Evolutionary conservation across 169 alveolate genomes (phyloP), one percentile per base, ranked within the genome.

Genomic region (Babesia divergens): DNA sequence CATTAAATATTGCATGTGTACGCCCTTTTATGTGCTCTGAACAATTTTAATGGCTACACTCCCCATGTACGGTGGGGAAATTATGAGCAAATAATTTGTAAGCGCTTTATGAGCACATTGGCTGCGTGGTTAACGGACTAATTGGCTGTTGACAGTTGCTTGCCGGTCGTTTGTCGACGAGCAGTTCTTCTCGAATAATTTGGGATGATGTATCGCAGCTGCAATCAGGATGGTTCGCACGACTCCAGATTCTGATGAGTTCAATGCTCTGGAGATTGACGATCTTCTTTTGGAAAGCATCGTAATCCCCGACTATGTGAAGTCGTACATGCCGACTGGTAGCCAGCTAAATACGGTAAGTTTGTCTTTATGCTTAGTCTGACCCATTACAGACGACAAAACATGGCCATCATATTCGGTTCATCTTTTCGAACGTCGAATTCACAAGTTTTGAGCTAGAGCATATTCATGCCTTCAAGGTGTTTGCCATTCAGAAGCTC

Each of bases 361-460:
- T 53, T 26, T 31, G n/a, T 20, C 26, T 0, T 14, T 47, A 13
- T 5, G 13, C 9, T 20, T 1, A 32, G 16, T 56, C 16, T n/a
- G 0, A 49, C 11, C 2, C 40, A 16, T 7, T 79, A 60, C 59
- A 82, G 84, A 81, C 66, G 31, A 74, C 77, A 9, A 82, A 77
- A 58, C 46, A 76, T n/a, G 89, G 81, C 9, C 74, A 80, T 34
- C 74, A 83, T 28, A 32, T 86, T 54, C 74, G 92, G 38, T 86
- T 66, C 54, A 86, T 86, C n/a, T 86, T 76, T 29, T 76, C 77
- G 34, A 64, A 75, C n/a, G 76, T 77, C 47, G 84, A 86, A 22
- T 65, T 82, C 54, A 83, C 82, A n/a, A 56, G 58, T 31, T 82
- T 76, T 59, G 92, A 86, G 56, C 62, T 42, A 47, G 89, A 82